Evolutionary conservation across 1,284 basidiomycete genomes (phyloP), one percentile per base, ranked within the genome.

Genomic region (Hymenochaete sp.): DNA sequence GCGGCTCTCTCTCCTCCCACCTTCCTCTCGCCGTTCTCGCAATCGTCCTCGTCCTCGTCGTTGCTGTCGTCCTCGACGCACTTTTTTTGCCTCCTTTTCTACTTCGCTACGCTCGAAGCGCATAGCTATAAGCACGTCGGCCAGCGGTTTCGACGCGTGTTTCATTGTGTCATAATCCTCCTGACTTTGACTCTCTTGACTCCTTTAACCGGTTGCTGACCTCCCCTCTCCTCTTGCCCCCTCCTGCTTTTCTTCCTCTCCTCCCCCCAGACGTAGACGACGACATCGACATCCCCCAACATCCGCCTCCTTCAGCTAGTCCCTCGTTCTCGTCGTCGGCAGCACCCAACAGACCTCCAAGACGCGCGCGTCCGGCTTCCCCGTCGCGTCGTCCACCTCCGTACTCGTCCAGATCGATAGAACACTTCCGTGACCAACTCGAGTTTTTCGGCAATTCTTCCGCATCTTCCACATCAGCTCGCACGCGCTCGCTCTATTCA

Each of bases 371-470:
- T n/a, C 19, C 38, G 39, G 8, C 40, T 39, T 24, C 31, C 35
- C 14, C 28, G 40, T 21, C 44, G 39, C 8, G 31, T 40, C 6
- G 31, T 18, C 42, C 38, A 27, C 8, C 14, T n/a, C 8, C 33
- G 13, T 37, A 25, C 4, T 25, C 25, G 4, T 11, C 19, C 7
- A 22, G 24, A 41, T 25, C 42, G 7, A 22, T 32, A 7, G 44
- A 50, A 13, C 37, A 24, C 22, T 9, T 38, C 28, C 38, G 35
- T n/a, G 47, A 45, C 28, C 40, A 48, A n/a, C 16, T 21, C 14
- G 47, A 49, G 29, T 44, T 45, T 27, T 41, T 41, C 28, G 47
- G 37, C 26, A 44, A 39, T n/a, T n/a, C n/a, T n/a, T n/a, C n/a
- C n/a, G n/a, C n/a, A n/a, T n/a, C n/a, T n/a, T n/a, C n/a, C n/a